phyloP scores from a whole-genome alignment of 805 yeast species.

The Spathaspora hagerdaliae region DNA sequence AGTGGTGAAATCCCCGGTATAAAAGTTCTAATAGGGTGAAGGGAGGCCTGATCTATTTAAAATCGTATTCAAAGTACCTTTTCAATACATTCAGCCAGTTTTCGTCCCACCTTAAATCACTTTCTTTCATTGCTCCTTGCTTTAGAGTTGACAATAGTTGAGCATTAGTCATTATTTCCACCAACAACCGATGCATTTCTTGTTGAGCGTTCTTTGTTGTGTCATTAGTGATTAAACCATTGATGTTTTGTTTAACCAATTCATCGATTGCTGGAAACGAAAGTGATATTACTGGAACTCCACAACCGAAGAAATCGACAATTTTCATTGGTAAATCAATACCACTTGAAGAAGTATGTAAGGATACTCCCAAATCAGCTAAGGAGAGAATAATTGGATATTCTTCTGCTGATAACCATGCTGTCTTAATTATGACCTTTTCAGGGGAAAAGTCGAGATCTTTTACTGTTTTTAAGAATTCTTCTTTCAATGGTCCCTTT shows the following conservation, averaged over 20 bases:
- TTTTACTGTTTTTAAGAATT: constrained; percentile 48
- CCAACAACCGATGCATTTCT: constrained; percentile 23
- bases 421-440: constrained; percentile 54
- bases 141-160: constrained; percentile 40
- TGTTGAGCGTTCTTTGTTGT: constrained; percentile 11
- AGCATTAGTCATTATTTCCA: constrained; percentile 24
- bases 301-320: constrained; percentile 93
- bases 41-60: no score
- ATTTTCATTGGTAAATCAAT: constrained; percentile 96
- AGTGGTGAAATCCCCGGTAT: no score
- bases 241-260: constrained; percentile 60
- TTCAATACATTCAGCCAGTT: constrained; percentile 61
- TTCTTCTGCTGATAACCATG: constrained; percentile 75
- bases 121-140: constrained; percentile 71
- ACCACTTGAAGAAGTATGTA: constrained; percentile 91
- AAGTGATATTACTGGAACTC: constrained; percentile 83
- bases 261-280: constrained; percentile 76
- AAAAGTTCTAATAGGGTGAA: no score
- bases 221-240: constrained; percentile 54
- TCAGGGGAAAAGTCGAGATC: constrained; percentile 35
- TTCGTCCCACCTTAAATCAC: constrained; percentile 64
- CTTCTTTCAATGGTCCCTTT: constrained; percentile 76
- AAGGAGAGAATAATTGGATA: constrained; percentile 72
- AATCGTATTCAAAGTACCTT: constrained; percentile 16
- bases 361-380: constrained; percentile 85